A percentile compares a stretch with the other conserved stretches of the same genome.
phyloP scores from a whole-genome alignment of 2,329 filamentous ascomycete species.

The Monilinia vaccinii-corymbosi region DNA sequence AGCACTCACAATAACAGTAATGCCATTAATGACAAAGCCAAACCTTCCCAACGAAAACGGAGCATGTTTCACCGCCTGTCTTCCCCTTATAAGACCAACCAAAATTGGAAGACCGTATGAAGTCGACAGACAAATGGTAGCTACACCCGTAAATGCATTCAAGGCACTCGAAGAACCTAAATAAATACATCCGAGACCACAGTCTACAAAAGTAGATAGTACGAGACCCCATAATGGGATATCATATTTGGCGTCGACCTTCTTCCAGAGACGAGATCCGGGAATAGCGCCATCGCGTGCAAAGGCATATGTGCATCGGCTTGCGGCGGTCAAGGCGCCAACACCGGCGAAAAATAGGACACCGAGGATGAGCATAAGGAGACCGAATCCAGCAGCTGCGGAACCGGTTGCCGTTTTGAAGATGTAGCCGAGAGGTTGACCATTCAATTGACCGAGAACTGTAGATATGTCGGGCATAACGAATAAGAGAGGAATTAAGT shows the following conservation, averaged over 20 bases:
- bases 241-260: conserved; percentile 54
- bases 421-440: conserved; percentile 65
- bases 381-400: conserved; percentile 60
- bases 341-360: conserved; percentile 71
- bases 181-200: conserved; percentile 67
- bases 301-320: conserved; percentile 67
- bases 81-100: conserved; percentile 56
- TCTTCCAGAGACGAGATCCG: conserved; percentile 55
- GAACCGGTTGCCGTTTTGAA: conserved; percentile 61
- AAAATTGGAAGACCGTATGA: conserved; percentile 71
- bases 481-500: conserved; percentile 67
- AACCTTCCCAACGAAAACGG: conserved; percentile 61
- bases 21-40: conserved; percentile 57
- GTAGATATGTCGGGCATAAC: conserved; percentile 58
- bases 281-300: conserved; percentile 68
- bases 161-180: conserved; percentile 71
- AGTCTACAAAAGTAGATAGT: conserved; percentile 60
- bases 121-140: conserved; percentile 67
- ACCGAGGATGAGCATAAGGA: conserved; percentile 67
- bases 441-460: conserved; percentile 57
- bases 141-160: conserved; percentile 71
- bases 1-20: conserved; percentile 41
- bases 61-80: conserved; percentile 56
- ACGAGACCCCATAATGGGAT: conserved; percentile 63
- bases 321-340: conserved; percentile 65